phyloP scores from a whole-genome alignment of 2,329 filamentous ascomycete genomes.

The Botryosphaeria dothidea region DNA sequence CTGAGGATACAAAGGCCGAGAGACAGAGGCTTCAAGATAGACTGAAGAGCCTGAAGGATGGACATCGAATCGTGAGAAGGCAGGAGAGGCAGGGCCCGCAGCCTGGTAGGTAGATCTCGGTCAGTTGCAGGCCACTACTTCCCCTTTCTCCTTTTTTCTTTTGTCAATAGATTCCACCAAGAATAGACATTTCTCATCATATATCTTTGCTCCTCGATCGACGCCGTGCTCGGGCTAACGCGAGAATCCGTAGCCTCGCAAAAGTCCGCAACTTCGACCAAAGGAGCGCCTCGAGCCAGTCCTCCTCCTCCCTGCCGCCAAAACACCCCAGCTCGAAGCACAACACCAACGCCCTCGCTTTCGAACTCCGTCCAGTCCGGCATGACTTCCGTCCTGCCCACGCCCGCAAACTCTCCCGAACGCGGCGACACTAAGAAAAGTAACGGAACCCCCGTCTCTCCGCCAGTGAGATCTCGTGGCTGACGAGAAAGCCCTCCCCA shows the following conservation, averaged over 20 bases:
- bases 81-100: not conserved
- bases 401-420: not conserved
- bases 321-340: not conserved
- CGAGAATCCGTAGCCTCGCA: not conserved
- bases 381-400: not conserved
- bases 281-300: not conserved
- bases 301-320: not conserved
- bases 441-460: not conserved
- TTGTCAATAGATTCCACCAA: not conserved
- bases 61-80: not conserved
- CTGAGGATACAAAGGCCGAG: not conserved
- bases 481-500: no score
- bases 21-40: not conserved
- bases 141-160: not conserved
- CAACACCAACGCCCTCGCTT: not conserved
- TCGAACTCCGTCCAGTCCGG: not conserved
- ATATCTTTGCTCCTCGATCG: not conserved
- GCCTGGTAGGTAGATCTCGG: conserved; percentile 14
- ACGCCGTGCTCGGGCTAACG: no score
- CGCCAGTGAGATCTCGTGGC: no score
- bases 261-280: not conserved
- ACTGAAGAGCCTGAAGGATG: not conserved
- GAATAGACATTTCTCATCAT: not conserved
- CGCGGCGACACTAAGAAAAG: not conserved
- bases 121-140: no score